Conservation (phyloP, 805 yeast genomes). For the Scheffersomyces lignosus region DNA sequence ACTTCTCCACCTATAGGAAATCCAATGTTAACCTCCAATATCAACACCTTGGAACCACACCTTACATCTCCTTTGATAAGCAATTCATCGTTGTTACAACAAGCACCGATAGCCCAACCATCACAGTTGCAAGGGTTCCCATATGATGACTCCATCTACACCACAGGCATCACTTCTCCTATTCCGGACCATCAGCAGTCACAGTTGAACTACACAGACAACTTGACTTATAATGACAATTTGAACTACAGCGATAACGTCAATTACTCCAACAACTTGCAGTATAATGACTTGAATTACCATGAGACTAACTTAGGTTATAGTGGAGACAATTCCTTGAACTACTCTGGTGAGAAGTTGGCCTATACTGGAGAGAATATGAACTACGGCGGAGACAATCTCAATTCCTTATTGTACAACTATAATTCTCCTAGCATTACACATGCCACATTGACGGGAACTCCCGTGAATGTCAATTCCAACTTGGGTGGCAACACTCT, state of each 20-base stretch:
- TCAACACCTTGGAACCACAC: not conserved
- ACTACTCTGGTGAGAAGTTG: no score
- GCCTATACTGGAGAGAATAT: no score
- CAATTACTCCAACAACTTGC: no score
- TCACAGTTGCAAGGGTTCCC: constrained; percentile 15
- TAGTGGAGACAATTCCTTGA: no score
- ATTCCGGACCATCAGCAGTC: constrained; percentile 7
- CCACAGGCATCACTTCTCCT: constrained; percentile 7
- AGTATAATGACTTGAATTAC: no score
- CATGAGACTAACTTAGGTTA: no score
- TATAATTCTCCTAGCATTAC: constrained; percentile 4
- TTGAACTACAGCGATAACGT: no score
- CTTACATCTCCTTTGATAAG: not conserved
- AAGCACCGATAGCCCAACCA: not conserved
- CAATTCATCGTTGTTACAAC: not conserved
- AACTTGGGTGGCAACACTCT: not conserved
- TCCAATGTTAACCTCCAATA: not conserved
- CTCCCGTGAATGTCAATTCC: not conserved
- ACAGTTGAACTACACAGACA: constrained; percentile 2
- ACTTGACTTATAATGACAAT: no score
- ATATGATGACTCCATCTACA: constrained; percentile 18
- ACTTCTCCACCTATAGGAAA: not conserved
- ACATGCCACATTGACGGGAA: constrained; percentile 2
- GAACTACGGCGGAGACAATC: constrained; percentile 13
- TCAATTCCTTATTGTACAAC: constrained; percentile 10